Percentiles rank a stretch among this genome's conserved stretches.
Evolutionary conservation across 345 rosid species (phyloP).

Genomic region (thale cress (Arabidopsis thaliana)): TAIR10.1 NC_003076.8:9379001-9379500

Average conservation of each 20-base stretch:
- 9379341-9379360: conserved; percentile 32
- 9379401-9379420: conserved; percentile 33
- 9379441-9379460: conserved; percentile 30
- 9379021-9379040: no score
- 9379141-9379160: neutral
- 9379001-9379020: neutral
- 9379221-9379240: neutral
- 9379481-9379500: conserved; percentile 33
- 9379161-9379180: neutral
- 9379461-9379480: conserved; percentile 19
- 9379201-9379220: neutral
- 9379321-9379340: conserved; percentile 49
- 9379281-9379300: conserved; percentile 14
- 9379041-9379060: no score
- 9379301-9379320: conserved; percentile 24
- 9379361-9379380: neutral
- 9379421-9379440: conserved; percentile 29
- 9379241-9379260: neutral
- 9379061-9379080: neutral
- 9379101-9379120: neutral
- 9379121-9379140: neutral
- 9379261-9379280: conserved; percentile 23
- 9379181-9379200: neutral
- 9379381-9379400: conserved; percentile 23
- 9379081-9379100: neutral